Evolutionary conservation across 805 yeast genomes (phyloP), one percentile per base, ranked within the genome.

Genomic region (Starmerella floris): DNA sequence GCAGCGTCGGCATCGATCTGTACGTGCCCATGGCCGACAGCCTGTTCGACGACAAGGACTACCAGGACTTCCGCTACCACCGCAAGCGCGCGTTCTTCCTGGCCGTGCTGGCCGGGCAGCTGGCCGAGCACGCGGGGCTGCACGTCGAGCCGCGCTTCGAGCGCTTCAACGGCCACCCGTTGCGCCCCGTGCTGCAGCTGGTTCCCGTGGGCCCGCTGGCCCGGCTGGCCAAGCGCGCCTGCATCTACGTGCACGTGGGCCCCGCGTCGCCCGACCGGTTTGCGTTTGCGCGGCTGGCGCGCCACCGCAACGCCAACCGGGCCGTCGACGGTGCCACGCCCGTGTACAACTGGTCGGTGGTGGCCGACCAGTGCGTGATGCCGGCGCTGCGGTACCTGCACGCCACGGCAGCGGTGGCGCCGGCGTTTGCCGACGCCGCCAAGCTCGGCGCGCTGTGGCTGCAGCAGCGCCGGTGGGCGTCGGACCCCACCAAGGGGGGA

Each of bases 381-480:
- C 72, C 78, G 50, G 79, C 81, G 56, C 67, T 84, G 56, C 78
- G 82, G 58, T 81, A 72, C 55, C 64, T 91, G 30, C 83, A 84
- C 60, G 76, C 82, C 32, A 69, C 81, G 17, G 77, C 80, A 52
- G 46, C 50, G 2, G 33, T 45, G 4, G 40, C 51, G 5, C 87
- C 81, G 41, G 76, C 83, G 13, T 91, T 84, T 62, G 74, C 74
- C 49, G 94, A 87, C 53, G 96, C 98, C 1, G 76, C 85, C 49
- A 73, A 78, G 6, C 67, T 91, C 40, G 95, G 95, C 3, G 72
- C 87, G 49, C 64, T 91, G 42, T 91, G 98, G 98, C 68, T 91
- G 33, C 70, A 74, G 39, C 97, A 91, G 62, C 72, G 94, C 51
- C 94, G 94, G 0, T 74, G 84, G 45, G 68, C 73, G 10, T 75